Base-by-base conservation (phyloP, 495 filamentous ascomycete species). In the Hypoxylon intermedium region DNA sequence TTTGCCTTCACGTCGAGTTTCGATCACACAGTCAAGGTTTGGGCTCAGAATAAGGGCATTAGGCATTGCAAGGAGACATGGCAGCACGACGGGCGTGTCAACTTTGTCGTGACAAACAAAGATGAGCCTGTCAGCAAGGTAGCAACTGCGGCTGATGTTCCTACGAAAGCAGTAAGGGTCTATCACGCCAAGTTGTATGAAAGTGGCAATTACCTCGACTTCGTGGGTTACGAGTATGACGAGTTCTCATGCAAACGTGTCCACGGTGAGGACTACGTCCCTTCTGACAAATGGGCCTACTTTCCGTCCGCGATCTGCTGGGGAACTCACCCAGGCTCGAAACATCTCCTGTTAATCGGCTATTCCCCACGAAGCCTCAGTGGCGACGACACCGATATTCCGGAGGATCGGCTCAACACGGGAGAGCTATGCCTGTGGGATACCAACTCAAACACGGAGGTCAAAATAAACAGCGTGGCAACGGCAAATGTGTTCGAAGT, bases 341-440 rank as follows among this genome's bases (percentile, higher is more conserved):
- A 74, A 2, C 74, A 87, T 46, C 73, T 89, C 6, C 75, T 97
- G 2, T 78, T 93, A 6, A 89, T 89, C 2, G 92, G 92, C 0
- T 93, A 93, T 73, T 86, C 85, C 1, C 86, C 89, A 19, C 67
- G 82, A 16, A 80, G 77, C 47, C 68, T 67, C 9, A 83, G 77
- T 21, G 75, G 71, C 5, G 73, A 83, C 2, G 80, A 84, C 12
- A 72, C 75, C 7, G 82, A 85, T 42, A 83, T 85, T 31, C 78
- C 83, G 0, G 77, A 78, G 58, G 83, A 71, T 58, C 75, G 60
- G 69, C 76, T 60, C 18, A 64, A 80, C 41, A 74, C 76, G 2
- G 92, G 92, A 1, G 87, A 94, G 65, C 78, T 93, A 11, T 88
- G 85, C 46, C 60, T 92, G 0, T 97, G 89, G 89, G 79, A 87